These are phyloP conservation scores for Akanthomyces lecanii DNA, from an alignment of 2,329 filamentous ascomycete genomes.

Conservation along the genomic window DNA sequence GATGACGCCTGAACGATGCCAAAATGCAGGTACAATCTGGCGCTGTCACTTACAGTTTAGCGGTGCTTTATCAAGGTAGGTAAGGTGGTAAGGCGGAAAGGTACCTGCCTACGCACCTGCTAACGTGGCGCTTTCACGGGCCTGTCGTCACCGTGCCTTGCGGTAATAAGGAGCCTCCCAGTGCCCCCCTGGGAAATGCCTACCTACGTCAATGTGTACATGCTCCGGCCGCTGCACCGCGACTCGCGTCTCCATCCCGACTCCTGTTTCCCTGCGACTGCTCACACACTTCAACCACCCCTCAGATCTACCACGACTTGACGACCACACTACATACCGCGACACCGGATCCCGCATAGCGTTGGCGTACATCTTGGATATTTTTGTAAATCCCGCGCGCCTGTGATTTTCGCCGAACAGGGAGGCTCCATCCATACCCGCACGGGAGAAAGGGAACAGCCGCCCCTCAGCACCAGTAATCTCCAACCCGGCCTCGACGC, in stretches of 20 bases:
- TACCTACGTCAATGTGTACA: neutral
- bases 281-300: neutral
- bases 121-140: neutral
- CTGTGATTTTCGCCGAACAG: neutral
- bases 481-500: constrained; percentile 1
- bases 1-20: neutral
- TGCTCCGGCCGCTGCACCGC: neutral
- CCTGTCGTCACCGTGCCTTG: neutral
- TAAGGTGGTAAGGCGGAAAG: no score
- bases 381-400: neutral
- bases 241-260: constrained; percentile 6
- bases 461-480: constrained; percentile 12
- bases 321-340: neutral
- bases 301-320: constrained; percentile 1
- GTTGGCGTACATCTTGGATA: neutral
- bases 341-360: neutral
- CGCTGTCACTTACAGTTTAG: neutral
- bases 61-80: neutral
- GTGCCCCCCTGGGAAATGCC: no score
- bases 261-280: constrained; percentile 2
- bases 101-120: no score
- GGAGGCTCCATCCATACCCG: neutral
- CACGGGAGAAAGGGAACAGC: constrained; percentile 2
- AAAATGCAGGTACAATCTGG: neutral
- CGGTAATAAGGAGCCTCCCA: neutral